A percentile compares a stretch with the other conserved stretches of the same genome.
Evolutionary conservation across 805 yeast genomes (phyloP).

Genomic region (Monosporozyma unispora): DNA sequence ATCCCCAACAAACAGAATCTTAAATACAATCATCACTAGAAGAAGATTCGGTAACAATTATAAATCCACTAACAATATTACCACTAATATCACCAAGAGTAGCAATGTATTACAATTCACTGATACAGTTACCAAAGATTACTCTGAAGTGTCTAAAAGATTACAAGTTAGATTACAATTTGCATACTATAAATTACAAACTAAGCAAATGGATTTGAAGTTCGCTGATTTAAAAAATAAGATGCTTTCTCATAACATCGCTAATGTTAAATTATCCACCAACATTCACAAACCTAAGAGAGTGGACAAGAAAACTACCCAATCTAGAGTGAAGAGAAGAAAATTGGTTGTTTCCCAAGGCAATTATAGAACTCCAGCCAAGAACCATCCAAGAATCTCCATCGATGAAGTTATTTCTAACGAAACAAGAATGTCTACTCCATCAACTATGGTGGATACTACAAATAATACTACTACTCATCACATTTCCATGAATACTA

Average conservation of each 20-base stretch:
- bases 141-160: conserved; percentile 21
- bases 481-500: not conserved
- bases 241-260: not conserved
- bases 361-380: conserved; percentile 19
- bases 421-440: not conserved
- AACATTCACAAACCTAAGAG: not conserved
- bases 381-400: not conserved
- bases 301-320: not conserved
- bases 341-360: conserved; percentile 24
- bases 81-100: not conserved
- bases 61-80: not conserved
- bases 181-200: conserved; percentile 44
- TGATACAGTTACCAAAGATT: conserved; percentile 6
- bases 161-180: conserved; percentile 40
- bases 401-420: not conserved
- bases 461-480: not conserved
- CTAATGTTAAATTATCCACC: not conserved
- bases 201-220: conserved; percentile 35
- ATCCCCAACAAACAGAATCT: conserved; percentile 5
- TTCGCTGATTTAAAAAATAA: conserved; percentile 11
- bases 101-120: conserved; percentile 1
- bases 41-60: not conserved
- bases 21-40: not conserved
- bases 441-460: not conserved
- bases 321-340: conserved; percentile 11